These are phyloP conservation scores for Plasmodium coatneyi DNA, from an alignment of 169 alveolate genomes.

Conservation along the genomic window DNA sequence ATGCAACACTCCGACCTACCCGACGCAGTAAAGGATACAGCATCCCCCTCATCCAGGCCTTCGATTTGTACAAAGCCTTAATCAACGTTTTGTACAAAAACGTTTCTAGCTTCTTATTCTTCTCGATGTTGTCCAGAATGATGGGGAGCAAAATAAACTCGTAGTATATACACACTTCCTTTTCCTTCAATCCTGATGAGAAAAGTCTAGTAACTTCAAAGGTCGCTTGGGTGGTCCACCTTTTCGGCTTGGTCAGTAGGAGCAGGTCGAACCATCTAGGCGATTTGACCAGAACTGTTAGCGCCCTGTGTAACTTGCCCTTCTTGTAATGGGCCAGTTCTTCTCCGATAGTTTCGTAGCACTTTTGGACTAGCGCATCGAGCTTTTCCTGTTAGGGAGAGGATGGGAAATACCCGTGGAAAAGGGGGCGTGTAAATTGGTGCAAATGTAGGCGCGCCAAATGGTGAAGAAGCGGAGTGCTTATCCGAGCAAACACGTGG, in stretches of 20 bases:
- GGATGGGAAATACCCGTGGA: too few species aligned
- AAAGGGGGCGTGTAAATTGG: not conserved
- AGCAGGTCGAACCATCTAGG: conserved; percentile 95
- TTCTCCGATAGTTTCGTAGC: conserved; percentile 81
- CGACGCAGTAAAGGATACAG: conserved; percentile 93
- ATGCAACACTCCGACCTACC: conserved; percentile 61
- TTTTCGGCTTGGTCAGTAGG: conserved; percentile 92
- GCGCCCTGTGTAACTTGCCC: conserved; percentile 96
- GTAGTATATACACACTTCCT: conserved; percentile 75
- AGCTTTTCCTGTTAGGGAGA: not conserved
- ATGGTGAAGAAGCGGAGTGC: not conserved
- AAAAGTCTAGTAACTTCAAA: conserved; percentile 93
- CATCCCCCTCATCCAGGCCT: conserved; percentile 97
- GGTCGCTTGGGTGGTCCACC: conserved; percentile 96
- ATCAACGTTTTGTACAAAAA: conserved; percentile 94
- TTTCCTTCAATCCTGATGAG: conserved; percentile 89
- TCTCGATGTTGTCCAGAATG: conserved; percentile 81
- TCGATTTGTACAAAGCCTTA: conserved; percentile 95
- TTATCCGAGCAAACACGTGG: not conserved
- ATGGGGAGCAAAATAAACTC: conserved; percentile 48
- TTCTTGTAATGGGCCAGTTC: conserved; percentile 84
- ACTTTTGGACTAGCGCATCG: conserved; percentile 38
- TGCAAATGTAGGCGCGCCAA: not conserved
- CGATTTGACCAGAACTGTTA: conserved; percentile 92
- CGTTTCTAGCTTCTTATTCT: conserved; percentile 90